These are phyloP conservation scores for Boletus bicolor DNA, from an alignment of 768 basidiomycete species.

Conservation along the genomic window DNA sequence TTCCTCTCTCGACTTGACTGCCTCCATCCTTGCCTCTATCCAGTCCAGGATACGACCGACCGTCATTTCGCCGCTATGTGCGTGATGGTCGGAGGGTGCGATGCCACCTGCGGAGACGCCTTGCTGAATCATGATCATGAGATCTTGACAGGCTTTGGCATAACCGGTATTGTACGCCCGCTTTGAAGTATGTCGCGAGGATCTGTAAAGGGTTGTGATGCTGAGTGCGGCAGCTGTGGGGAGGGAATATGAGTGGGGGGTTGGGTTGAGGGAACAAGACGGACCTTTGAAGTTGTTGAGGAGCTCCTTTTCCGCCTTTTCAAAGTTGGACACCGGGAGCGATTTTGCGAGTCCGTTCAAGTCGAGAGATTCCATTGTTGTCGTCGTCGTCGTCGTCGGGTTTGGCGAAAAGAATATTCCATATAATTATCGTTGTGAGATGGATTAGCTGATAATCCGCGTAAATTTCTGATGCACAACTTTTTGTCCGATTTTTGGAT, in stretches of 20 bases:
- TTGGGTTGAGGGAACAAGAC: neutral
- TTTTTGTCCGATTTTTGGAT: neutral
- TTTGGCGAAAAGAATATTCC: neutral
- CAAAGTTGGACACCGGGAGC: constrained; percentile 62
- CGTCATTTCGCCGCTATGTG: constrained; percentile 59
- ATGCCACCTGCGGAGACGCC: constrained; percentile 65
- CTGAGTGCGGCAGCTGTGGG: constrained; percentile 72
- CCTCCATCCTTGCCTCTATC: constrained; percentile 78
- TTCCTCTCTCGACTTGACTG: constrained; percentile 68
- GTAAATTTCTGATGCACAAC: neutral
- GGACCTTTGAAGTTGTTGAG: constrained; percentile 79
- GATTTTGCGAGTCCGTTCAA: constrained; percentile 76
- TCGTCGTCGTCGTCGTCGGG: constrained; percentile 8
- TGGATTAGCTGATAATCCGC: constrained; percentile 3
- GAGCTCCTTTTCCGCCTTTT: constrained; percentile 79
- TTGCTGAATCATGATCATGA: constrained; percentile 79
- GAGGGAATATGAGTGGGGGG: constrained; percentile 19
- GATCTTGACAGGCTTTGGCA: constrained; percentile 73
- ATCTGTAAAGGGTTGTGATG: constrained; percentile 81
- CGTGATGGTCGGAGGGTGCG: constrained; percentile 39
- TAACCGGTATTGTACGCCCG: constrained; percentile 81
- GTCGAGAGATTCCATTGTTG: constrained; percentile 69
- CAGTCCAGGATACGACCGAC: constrained; percentile 83
- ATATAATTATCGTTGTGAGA: neutral
- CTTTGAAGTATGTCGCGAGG: constrained; percentile 73